These are phyloP conservation scores for Solanum chmielewskii DNA, from an alignment of 257 asterid species.

Conservation along the genomic window DNA sequence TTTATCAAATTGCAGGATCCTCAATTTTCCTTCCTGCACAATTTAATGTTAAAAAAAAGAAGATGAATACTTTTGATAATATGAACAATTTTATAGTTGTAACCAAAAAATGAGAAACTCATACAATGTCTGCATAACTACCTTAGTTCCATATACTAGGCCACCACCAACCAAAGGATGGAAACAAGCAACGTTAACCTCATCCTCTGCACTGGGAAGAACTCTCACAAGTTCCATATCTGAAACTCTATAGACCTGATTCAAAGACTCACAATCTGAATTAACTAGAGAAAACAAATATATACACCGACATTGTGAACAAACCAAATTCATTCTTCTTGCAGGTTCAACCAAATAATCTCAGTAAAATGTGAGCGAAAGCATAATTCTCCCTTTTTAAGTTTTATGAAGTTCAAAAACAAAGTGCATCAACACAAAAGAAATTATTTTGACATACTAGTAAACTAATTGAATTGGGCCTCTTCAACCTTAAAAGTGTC, in stretches of 20 bases:
- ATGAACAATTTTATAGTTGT: not conserved
- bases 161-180: constrained; percentile 98
- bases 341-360: not conserved
- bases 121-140: constrained; percentile 1
- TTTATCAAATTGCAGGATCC: constrained; percentile 65
- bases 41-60: not conserved
- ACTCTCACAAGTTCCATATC: constrained; percentile 97
- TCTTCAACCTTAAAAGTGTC: not conserved
- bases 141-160: constrained; percentile 96
- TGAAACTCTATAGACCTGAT: constrained; percentile 77
- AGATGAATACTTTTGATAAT: not conserved
- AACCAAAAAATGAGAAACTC: not conserved
- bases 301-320: not conserved
- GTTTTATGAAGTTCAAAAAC: not conserved
- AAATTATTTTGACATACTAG: not conserved
- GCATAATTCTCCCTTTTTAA: not conserved
- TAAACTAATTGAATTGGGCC: not conserved
- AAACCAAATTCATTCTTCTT: not conserved
- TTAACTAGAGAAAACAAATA: not conserved
- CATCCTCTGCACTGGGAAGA: constrained; percentile 97
- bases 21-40: constrained; percentile 88
- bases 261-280: constrained; percentile 6
- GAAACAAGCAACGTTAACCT: constrained; percentile 95
- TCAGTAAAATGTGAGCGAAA: not conserved
- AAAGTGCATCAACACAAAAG: not conserved